Percentiles rank a stretch among this genome's conserved stretches.
Evolutionary conservation across 78 protist species (phyloP).

Genomic region (Monocercomonoides exilis): DNA sequence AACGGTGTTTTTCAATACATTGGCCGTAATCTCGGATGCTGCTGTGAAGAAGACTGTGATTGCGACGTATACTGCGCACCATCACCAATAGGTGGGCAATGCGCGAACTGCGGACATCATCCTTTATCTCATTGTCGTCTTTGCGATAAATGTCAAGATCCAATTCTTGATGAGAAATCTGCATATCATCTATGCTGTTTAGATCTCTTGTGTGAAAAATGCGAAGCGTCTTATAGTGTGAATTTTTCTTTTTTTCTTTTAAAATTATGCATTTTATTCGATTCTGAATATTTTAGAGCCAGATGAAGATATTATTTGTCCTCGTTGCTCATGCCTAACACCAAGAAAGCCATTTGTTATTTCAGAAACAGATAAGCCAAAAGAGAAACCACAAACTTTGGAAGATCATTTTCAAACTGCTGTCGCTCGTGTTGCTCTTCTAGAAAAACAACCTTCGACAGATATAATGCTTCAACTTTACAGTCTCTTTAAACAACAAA

Average conservation of each 20-base stretch:
- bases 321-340: not conserved
- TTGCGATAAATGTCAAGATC: not conserved
- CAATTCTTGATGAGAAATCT: not conserved
- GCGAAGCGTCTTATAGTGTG: not conserved
- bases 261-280: not conserved
- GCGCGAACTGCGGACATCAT: not conserved
- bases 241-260: no score
- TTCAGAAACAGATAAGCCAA: not conserved
- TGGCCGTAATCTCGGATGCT: not conserved
- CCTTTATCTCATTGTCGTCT: not conserved
- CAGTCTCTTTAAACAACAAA: not conserved
- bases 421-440: not conserved
- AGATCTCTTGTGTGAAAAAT: not conserved
- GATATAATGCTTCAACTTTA: not conserved
- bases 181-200: not conserved
- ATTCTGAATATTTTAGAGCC: not conserved
- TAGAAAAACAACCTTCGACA: not conserved
- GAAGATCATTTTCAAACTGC: not conserved
- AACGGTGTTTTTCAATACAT: not conserved
- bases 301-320: not conserved
- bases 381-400: not conserved
- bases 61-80: not conserved
- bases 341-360: not conserved
- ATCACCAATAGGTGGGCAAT: not conserved
- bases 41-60: not conserved